Evolutionary conservation across 495 filamentous ascomycete species (phyloP).

Genomic region (Amorphotheca resinae): DNA sequence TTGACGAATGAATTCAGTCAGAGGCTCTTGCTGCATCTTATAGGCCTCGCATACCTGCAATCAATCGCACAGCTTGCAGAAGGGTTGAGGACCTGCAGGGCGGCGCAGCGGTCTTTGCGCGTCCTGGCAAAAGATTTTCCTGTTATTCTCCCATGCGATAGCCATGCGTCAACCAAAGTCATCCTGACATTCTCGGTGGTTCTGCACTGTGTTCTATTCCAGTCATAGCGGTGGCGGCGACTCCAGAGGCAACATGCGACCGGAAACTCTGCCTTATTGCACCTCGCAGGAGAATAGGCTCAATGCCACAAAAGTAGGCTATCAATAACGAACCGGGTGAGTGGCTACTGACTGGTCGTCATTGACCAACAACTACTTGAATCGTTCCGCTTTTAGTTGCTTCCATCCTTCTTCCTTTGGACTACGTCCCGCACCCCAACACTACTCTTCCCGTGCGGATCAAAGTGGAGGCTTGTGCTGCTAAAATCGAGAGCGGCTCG

Average conservation of each 20-base stretch:
- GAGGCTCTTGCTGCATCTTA: conserved; percentile 6
- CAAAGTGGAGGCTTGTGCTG: conserved; percentile 13
- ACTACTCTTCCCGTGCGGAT: conserved; percentile 7
- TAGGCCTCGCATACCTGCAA: conserved; percentile 13
- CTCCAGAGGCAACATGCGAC: conserved; percentile 11
- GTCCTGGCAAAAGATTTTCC: neutral
- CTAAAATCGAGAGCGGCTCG: conserved; percentile 10
- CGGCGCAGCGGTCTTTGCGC: conserved; percentile 13
- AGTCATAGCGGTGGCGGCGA: conserved; percentile 3
- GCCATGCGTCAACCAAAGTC: neutral
- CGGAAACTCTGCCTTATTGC: neutral
- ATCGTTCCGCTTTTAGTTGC: no score
- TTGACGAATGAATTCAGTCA: conserved; percentile 12
- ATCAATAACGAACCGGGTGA: no score
- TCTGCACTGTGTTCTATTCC: conserved; percentile 11
- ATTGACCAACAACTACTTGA: no score
- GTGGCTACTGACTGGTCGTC: no score
- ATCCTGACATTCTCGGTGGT: neutral
- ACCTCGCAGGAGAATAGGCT: no score
- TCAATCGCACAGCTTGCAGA: conserved; percentile 7
- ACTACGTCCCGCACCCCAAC: conserved; percentile 4
- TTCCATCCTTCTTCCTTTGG: no score
- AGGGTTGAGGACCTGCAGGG: conserved; percentile 15
- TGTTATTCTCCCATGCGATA: neutral
- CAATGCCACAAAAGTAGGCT: no score